Conservation (phyloP, 208 protist genomes). For the Leishmania aethiopica region DNA sequence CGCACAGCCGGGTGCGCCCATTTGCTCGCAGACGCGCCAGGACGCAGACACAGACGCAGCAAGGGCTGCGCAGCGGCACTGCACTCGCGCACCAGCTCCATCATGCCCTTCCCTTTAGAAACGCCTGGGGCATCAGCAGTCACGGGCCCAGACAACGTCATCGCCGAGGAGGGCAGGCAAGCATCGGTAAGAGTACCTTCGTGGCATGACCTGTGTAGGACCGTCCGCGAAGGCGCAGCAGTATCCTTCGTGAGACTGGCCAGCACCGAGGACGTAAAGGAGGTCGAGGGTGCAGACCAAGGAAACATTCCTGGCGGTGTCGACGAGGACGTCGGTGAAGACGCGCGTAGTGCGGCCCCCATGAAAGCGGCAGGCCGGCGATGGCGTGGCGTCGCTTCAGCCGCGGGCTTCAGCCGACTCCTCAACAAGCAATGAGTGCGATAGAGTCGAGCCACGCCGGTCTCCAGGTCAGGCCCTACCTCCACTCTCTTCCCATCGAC, state of each 20-base stretch:
- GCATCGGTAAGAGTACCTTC: not conserved
- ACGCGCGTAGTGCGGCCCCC: slow-evolving; percentile 14
- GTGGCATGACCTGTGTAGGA: not conserved
- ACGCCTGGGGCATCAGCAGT: not conserved
- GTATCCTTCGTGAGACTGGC: slow-evolving; percentile 7
- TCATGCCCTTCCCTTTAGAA: slow-evolving; percentile 5
- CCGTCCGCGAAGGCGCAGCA: not conserved
- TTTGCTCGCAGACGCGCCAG: not conserved
- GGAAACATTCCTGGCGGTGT: not conserved
- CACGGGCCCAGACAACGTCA: not conserved
- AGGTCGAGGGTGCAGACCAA: not conserved
- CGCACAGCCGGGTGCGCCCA: not conserved
- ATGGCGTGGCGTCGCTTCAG: not conserved
- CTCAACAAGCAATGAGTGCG: slow-evolving; percentile 23
- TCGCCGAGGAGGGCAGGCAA: not conserved
- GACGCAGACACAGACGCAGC: slow-evolving; percentile 21
- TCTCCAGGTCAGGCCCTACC: not conserved
- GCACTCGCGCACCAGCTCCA: slow-evolving; percentile 15
- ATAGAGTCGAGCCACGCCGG: slow-evolving; percentile 14
- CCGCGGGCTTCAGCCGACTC: not conserved
- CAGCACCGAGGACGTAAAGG: slow-evolving; percentile 23
- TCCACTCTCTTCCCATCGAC: not conserved
- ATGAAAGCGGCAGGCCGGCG: slow-evolving; percentile 27
- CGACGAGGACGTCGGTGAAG: not conserved
- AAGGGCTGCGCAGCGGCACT: slow-evolving; percentile 24